Evolutionary conservation across 2,329 filamentous ascomycete genomes (phyloP).

Genomic region (Ascochyta viciae-villosae): DNA sequence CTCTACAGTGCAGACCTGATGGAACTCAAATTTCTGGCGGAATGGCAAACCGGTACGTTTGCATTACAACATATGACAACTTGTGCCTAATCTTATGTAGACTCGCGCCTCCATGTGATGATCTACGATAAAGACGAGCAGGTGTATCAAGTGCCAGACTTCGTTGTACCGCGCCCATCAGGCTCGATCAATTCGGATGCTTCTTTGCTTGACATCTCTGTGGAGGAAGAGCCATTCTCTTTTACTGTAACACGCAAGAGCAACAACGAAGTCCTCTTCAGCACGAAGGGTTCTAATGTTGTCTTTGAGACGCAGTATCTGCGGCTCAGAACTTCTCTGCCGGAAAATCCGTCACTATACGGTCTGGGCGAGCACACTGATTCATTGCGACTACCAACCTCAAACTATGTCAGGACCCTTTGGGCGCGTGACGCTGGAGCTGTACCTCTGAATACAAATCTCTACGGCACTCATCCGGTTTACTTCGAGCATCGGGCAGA

Average conservation of each 20-base stretch:
- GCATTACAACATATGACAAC: neutral
- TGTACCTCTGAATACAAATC: conserved; percentile 66
- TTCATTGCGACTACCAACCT: conserved; percentile 69
- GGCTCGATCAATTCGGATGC: conserved; percentile 37
- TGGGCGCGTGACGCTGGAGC: conserved; percentile 73
- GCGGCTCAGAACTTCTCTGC: conserved; percentile 72
- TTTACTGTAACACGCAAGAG: conserved; percentile 68
- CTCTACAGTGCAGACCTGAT: conserved; percentile 64
- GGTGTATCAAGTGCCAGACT: conserved; percentile 77
- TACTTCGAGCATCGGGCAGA: conserved; percentile 73
- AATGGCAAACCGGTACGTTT: conserved; percentile 64
- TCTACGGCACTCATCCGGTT: conserved; percentile 77
- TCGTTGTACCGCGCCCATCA: conserved; percentile 69
- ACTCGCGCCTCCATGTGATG: conserved; percentile 72
- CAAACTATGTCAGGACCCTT: conserved; percentile 72
- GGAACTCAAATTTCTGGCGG: conserved; percentile 63
- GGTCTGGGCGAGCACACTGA: conserved; percentile 81
- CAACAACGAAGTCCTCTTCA: conserved; percentile 68
- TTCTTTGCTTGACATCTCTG: conserved; percentile 61
- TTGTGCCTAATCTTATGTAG: conserved; percentile 45
- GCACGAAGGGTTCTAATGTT: conserved; percentile 70
- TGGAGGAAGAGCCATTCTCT: conserved; percentile 66
- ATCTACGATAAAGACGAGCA: conserved; percentile 72
- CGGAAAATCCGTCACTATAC: conserved; percentile 73
- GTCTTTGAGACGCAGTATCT: conserved; percentile 81